Evolutionary conservation across 1,139 yeast species (phyloP), one percentile per base, ranked within the genome.

Genomic region (Geotrichum europaeum): DNA sequence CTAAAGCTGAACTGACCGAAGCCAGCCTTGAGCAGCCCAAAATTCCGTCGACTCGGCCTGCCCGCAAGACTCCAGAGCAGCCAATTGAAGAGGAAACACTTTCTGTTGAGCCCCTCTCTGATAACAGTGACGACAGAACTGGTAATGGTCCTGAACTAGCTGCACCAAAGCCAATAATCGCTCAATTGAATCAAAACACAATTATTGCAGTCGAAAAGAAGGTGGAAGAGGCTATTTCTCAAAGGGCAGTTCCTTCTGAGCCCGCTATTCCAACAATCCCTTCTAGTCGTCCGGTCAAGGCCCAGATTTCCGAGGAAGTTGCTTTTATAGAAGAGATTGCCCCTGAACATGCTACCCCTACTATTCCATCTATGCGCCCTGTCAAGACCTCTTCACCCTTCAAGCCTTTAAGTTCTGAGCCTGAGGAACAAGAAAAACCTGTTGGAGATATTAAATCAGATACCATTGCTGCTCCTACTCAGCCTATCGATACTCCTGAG

Each of bases 331-430:
- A 28, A 18, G 53, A 51, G 18, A 24, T n/a, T 28, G 30, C 5
- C 28, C 45, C 25, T 13, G 25, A 30, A 47, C n/a, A 10, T 20
- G 9, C 25, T 30, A n/a, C 56, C 13, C 56, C 57, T 30, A 9
- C 45, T 13, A 36, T 57, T n/a, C 57, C 60, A 18, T 53, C 60
- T 32, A 5, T 36, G 13, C 60, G 60, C 40, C 60, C 57, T 24
- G 30, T 34, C 6, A 50, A 30, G 15, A n/a, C 34, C 28, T 15
- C 36, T 56, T 22, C 34, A 18, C 47, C 22, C 9, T 9, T 9
- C 18, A 15, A 30, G 13, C 22, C 30, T 32, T 28, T 10, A 13
- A 28, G 13, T 10, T 22, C 54, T 51, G 54, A 28, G 7, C n/a
- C 18, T 40, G 20, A 40, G 20, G 20, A 40, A 18, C 20, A 40